A percentile compares a stretch with the other conserved stretches of the same genome.
phyloP scores from a whole-genome alignment of 495 filamentous ascomycete species.

The Thozetella sp. region DNA sequence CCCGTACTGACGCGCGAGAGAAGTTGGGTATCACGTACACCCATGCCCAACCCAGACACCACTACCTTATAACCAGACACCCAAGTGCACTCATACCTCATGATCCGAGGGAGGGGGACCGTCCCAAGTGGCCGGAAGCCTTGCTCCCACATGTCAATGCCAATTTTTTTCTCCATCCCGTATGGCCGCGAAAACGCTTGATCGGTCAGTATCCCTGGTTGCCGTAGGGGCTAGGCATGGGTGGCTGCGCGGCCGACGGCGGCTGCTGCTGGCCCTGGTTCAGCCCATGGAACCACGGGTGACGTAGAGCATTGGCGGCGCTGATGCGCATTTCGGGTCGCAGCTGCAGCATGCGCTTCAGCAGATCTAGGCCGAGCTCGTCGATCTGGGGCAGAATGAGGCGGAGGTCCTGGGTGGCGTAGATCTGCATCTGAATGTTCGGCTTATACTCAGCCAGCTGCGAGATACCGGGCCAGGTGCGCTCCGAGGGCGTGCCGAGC shows the following conservation, averaged over 20 bases:
- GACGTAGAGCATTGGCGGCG: slow-evolving; percentile 79
- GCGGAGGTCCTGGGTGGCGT: slow-evolving; percentile 85
- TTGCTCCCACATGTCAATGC: too few species aligned
- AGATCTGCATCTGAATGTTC: slow-evolving; percentile 76
- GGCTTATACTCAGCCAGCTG: slow-evolving; percentile 93
- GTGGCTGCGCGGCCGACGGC: slow-evolving; percentile 32
- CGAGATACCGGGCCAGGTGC: slow-evolving; percentile 89
- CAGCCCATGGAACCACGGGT: slow-evolving; percentile 79
- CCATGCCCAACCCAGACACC: neutral
- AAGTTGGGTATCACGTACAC: slow-evolving; percentile 1
- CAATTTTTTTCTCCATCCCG: too few species aligned
- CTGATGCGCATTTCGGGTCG: slow-evolving; percentile 90
- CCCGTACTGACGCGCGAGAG: neutral
- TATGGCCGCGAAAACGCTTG: too few species aligned
- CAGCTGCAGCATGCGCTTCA: slow-evolving; percentile 89
- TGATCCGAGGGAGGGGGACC: too few species aligned
- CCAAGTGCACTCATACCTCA: neutral
- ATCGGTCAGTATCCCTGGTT: slow-evolving; percentile 1
- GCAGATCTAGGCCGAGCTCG: slow-evolving; percentile 77
- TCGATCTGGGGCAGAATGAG: slow-evolving; percentile 91
- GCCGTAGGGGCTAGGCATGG: neutral
- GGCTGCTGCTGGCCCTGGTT: slow-evolving; percentile 36
- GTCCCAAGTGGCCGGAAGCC: too few species aligned
- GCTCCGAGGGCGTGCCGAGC: slow-evolving; percentile 93
- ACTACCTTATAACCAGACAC: neutral